Conservation (phyloP, 768 basidiomycete genomes). For the Calocybe gangraenosa region DNA sequence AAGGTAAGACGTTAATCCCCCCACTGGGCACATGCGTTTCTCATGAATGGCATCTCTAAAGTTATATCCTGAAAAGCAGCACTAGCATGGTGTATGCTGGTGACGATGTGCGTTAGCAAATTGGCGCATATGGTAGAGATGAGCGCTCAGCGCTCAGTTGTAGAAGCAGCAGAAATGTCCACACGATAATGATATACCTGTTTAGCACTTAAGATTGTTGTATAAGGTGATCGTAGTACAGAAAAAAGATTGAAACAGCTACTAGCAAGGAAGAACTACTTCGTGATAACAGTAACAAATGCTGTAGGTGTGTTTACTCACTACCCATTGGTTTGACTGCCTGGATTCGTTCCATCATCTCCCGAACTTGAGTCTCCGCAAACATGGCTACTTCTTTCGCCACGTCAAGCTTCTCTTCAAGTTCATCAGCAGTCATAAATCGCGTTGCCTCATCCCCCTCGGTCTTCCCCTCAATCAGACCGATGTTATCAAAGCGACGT, state of each 20-base stretch:
- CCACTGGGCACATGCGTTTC: not conserved
- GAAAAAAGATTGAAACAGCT: too few species aligned
- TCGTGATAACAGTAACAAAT: too few species aligned
- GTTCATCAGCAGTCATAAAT: conserved; percentile 63
- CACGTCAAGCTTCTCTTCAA: conserved; percentile 68
- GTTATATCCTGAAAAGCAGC: conserved; percentile 32
- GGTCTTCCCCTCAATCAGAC: conserved; percentile 38
- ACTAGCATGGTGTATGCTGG: not conserved
- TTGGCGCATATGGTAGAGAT: too few species aligned
- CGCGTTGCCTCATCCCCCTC: conserved; percentile 44
- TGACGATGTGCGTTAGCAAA: not conserved
- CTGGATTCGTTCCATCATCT: conserved; percentile 69
- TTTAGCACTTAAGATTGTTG: too few species aligned
- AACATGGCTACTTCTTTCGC: conserved; percentile 69
- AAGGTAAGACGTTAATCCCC: conserved; percentile 38
- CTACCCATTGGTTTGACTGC: conserved; percentile 42
- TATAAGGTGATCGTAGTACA: too few species aligned
- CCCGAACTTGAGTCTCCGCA: conserved; percentile 71
- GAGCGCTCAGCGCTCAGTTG: too few species aligned
- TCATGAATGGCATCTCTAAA: conserved; percentile 6
- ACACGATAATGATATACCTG: too few species aligned
- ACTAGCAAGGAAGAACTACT: too few species aligned
- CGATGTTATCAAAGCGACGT: conserved; percentile 63
- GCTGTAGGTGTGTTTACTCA: too few species aligned
- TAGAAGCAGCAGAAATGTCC: too few species aligned